Evolutionary conservation across 1,284 basidiomycete genomes (phyloP).

Genomic region (Ganoderma lucidum): DNA sequence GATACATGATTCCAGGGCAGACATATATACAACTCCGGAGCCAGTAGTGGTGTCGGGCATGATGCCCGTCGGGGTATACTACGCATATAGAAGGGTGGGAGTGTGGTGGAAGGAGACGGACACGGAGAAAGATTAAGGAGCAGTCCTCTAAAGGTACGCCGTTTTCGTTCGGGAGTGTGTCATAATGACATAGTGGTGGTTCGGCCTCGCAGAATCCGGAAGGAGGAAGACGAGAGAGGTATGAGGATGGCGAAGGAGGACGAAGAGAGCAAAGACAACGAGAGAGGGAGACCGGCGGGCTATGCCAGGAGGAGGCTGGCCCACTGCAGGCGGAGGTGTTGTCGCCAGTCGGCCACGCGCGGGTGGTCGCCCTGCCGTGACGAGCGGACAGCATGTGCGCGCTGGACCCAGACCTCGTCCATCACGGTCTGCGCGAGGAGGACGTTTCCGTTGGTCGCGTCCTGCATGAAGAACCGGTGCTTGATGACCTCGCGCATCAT

Average conservation of each 20-base stretch:
- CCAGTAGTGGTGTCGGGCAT: not conserved
- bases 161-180: not conserved
- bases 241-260: not conserved
- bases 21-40: constrained; percentile 19
- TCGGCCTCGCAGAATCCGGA: not conserved
- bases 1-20: constrained; percentile 21
- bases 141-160: constrained; percentile 22
- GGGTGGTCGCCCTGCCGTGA: constrained; percentile 47
- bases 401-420: constrained; percentile 65
- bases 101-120: not conserved
- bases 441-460: constrained; percentile 69
- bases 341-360: constrained; percentile 65
- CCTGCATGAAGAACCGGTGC: constrained; percentile 58
- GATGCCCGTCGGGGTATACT: constrained; percentile 26
- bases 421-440: constrained; percentile 58
- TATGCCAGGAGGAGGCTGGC: constrained; percentile 63
- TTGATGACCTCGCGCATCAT: constrained; percentile 67
- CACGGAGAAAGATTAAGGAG: constrained; percentile 2
- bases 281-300: not conserved
- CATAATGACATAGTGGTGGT: not conserved
- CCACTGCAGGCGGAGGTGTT: constrained; percentile 61
- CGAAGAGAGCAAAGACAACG: not conserved
- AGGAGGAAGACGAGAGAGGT: not conserved
- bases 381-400: constrained; percentile 41
- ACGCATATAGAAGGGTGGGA: constrained; percentile 8